Base-by-base conservation (phyloP, 176 grass and related monocot genomes). In the Puccinellia tenuiflora region DNA sequence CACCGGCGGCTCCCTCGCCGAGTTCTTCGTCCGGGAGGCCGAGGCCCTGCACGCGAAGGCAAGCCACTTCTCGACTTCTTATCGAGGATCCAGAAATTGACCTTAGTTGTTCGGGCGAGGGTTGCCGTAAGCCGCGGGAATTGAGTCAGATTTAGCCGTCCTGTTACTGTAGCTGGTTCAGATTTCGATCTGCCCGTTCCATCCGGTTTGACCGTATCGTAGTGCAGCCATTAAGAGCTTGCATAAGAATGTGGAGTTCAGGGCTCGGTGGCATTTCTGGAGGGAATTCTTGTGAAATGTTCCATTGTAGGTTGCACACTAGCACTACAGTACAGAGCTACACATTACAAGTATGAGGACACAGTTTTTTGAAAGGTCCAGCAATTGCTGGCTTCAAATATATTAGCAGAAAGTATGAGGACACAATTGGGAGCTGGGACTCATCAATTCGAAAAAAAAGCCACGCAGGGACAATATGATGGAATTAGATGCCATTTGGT, bases 41-140 rank as follows among this genome's bases (percentile, higher is more conserved):
- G 89, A 98, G 80, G 78, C 55, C 66, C 80, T 95, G 37, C 81
- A 92, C 55, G 89, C 92, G 38, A 95, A 95, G 96, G 96, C 80
- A 47, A 52, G 45, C 17, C 51, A 31, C 16, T 76, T 68, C 10
- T 61, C 43, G 53, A 52, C 1, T 53, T 35, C 26, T 17, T 28
- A n/a, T 53, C 67, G 51, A 29, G 14, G 22, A 9, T 60, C 20
- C 35, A 16, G 6, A 30, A 42, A 29, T 45, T 71, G 0, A 50
- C 16, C 28, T 29, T 15, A 28, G 14, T 39, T 61, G 15, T 38
- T 42, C 2, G n/a, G 11, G n/a, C 50, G 10, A 14, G 5, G 73
- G 2, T 26, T 3, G 51, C 21, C 24, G 54, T 39, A 79, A 62
- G 9, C 28, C 56, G 5, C 24, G 16, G 26, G 56, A 2, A 7